Base-by-base conservation (phyloP, 1,139 yeast species). In the Spathaspora sp. region DNA sequence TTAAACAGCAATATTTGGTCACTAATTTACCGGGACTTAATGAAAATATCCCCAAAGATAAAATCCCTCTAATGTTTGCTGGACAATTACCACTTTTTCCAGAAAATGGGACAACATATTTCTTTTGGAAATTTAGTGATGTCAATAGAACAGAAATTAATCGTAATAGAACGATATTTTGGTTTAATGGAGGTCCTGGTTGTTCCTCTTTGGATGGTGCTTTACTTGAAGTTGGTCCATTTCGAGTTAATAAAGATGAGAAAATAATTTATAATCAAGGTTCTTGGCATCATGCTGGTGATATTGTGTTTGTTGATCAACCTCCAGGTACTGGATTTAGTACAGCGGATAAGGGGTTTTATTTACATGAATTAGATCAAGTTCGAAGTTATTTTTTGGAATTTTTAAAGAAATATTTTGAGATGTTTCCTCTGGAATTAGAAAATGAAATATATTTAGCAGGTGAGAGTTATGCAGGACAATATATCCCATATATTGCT, bases 121-220 rank as follows among this genome's bases (percentile, higher is more conserved):
- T 87, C 63, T 93, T 90, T 64, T 90, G 97, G 97, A 81, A 78
- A 58, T 85, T 80, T 43, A 54, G 50, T 15, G 78, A 74, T 56
- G 64, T 67, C 37, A 51, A 54, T 24, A 37, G 25, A 15, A 37
- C 39, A 11, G 36, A 31, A 13, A 15, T 15, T 11, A 41, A 41
- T 18, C 59, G 72, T 39, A 60, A 60, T 11, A 70, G 79, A 27
- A 71, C 88, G 16, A 73, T 84, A 7, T 75, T 90, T 49, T 93
- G 99, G 99, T 75, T 93, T 26, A 93, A 95, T 64, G 99, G 99
- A 39, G 96, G 96, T 0, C 96, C 96, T 0, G 99, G 99, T 0
- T 93, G 99, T 63, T 89, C 97, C 2, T 89, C 97, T 0, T 83
- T 93, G 95, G 99, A 93, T 65, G 99, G 99, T 2, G 97, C 97